These are phyloP conservation scores for Mycosphaerella sp. DNA, from an alignment of 2,329 filamentous ascomycete species.

Conservation along the genomic window DNA sequence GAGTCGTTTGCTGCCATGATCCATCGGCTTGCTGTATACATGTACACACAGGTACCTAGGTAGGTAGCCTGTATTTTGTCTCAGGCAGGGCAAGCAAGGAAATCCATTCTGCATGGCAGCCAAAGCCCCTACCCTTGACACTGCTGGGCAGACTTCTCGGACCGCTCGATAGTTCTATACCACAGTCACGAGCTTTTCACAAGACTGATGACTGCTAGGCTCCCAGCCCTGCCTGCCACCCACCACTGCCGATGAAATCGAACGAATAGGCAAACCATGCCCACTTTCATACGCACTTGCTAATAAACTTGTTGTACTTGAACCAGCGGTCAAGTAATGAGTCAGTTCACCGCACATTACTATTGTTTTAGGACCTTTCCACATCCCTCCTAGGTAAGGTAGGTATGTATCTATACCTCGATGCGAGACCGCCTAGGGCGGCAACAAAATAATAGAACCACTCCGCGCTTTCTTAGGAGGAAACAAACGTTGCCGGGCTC, in stretches of 20 bases:
- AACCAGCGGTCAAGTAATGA: neutral
- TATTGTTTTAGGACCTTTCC: neutral
- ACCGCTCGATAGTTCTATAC: neutral
- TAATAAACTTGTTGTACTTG: no score
- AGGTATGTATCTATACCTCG: neutral
- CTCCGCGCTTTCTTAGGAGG: neutral
- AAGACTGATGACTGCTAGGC: neutral
- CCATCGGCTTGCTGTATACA: no score
- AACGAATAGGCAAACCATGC: neutral
- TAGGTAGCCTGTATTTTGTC: no score
- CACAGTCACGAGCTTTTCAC: no score
- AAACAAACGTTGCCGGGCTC: neutral
- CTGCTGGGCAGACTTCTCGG: neutral
- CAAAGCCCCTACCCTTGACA: no score
- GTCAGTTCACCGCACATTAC: slow-evolving; percentile 9
- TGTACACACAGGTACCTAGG: no score
- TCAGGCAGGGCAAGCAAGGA: no score
- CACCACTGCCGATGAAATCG: neutral
- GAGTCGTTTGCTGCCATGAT: no score
- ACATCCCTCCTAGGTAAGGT: neutral
- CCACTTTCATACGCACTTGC: neutral
- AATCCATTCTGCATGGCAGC: no score
- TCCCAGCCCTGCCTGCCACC: neutral
- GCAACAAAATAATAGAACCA: neutral
- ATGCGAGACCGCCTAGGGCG: neutral